Percentiles rank a stretch among this genome's conserved stretches.
Evolutionary conservation across 331 rosid species (phyloP).

Genomic region (Spiraea crenata): DNA sequence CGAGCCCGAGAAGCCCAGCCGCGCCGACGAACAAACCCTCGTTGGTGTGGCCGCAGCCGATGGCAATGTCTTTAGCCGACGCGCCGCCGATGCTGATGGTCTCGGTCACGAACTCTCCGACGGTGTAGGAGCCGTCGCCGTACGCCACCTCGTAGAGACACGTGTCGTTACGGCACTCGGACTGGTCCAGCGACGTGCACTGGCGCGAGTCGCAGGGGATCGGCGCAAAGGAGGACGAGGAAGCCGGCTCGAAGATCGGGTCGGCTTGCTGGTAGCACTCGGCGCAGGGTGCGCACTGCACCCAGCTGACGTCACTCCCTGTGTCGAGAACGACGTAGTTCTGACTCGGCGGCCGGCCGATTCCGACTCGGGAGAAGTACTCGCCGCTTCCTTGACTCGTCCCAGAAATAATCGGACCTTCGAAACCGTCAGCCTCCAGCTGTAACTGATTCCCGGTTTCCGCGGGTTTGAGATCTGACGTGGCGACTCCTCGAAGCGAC

Average conservation of each 20-base stretch:
- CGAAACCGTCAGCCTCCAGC: conserved; percentile 32
- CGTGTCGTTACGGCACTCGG: conserved; percentile 63
- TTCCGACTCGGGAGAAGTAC: conserved; percentile 80
- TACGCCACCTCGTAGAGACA: conserved; percentile 85
- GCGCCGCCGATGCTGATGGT: conserved; percentile 58
- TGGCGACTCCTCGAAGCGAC: conserved; percentile 28
- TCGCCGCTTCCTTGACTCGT: conserved; percentile 91
- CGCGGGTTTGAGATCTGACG: conserved; percentile 45
- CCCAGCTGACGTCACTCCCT: conserved; percentile 88
- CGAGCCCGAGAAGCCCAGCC: conserved; percentile 82
- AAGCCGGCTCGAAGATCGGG: conserved; percentile 67
- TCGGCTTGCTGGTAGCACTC: conserved; percentile 79
- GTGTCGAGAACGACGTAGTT: conserved; percentile 76
- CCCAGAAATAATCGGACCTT: conserved; percentile 70
- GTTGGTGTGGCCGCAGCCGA: conserved; percentile 83
- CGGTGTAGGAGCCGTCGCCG: conserved; percentile 94
- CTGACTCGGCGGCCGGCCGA: conserved; percentile 67
- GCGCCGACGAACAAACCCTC: conserved; percentile 83
- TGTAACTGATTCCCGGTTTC: background rate
- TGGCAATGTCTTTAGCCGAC: conserved; percentile 42
- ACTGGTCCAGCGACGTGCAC: conserved; percentile 65
- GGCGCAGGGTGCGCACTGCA: conserved; percentile 87
- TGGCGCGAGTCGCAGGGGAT: conserved; percentile 50
- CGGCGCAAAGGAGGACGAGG: conserved; percentile 57
- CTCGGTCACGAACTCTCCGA: conserved; percentile 71